Conservation (phyloP, 2,329 filamentous ascomycete genomes). For the Didymosphaeria variabile region DNA sequence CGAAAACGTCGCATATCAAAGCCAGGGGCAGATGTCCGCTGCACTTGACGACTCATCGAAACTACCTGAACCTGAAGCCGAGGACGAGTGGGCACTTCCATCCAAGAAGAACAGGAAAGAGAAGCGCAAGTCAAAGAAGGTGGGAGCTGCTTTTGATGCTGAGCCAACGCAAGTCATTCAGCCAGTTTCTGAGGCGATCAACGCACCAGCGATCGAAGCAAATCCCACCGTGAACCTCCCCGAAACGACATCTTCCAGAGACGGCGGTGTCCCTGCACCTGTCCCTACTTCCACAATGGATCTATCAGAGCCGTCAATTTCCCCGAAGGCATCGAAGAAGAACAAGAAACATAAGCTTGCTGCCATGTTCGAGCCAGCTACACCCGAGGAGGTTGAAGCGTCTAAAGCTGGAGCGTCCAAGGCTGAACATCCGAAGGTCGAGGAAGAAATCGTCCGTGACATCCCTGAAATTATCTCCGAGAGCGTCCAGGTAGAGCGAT, state of each 20-base stretch:
- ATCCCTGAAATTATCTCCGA: constrained; percentile 23
- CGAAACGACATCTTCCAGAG: background rate
- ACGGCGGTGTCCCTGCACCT: background rate
- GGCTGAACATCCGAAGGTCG: constrained; percentile 14
- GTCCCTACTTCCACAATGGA: constrained; percentile 17
- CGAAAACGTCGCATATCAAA: background rate
- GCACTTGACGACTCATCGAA: background rate
- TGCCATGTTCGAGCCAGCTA: constrained; percentile 41
- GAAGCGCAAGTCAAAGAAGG: constrained; percentile 24
- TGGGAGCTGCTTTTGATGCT: constrained; percentile 6
- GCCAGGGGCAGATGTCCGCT: constrained; percentile 1
- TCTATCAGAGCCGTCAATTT: constrained; percentile 20
- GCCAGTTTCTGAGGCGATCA: background rate
- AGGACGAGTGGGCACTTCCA: constrained; percentile 20
- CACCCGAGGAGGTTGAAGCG: constrained; percentile 20
- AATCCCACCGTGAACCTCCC: background rate
- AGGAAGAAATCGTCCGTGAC: constrained; percentile 25
- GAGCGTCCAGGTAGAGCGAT: background rate
- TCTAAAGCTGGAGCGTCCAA: constrained; percentile 18
- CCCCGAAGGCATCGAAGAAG: constrained; percentile 46
- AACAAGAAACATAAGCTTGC: constrained; percentile 50
- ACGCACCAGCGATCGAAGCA: constrained; percentile 5
- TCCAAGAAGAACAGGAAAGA: constrained; percentile 30
- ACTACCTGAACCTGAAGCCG: constrained; percentile 5
- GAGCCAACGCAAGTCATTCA: constrained; percentile 13